Evolutionary conservation across 805 yeast genomes (phyloP), one percentile per base, ranked within the genome.

Genomic region (Candida tibetensis): DNA sequence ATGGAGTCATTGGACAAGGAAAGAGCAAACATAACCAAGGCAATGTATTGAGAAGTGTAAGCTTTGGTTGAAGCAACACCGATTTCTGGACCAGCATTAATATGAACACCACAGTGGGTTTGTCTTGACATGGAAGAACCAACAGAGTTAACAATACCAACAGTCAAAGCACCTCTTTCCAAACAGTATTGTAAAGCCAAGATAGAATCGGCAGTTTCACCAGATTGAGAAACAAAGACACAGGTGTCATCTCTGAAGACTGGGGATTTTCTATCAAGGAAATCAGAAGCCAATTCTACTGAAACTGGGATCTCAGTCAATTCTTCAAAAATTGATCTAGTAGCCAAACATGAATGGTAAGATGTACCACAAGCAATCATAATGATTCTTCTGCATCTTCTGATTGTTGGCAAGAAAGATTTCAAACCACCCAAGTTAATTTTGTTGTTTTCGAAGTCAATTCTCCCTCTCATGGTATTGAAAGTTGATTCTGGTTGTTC

Each of bases 341-440:
- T 91, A 15, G 99, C 99, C 60, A 93, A 69, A 72, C 99, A 93
- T 13, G 99, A 93, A 68, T 93, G 99, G 62, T 90, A 93, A 0
- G 99, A 93, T 5, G 99, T 93, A 71, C 99, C 99, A 71, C 99
- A 93, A 2, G 99, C 99, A 69, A 93, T 86, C 98, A 93, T 93
- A 43, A 90, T 86, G 54, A 93, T 77, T 66, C 99, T 81, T 69
- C 97, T 81, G 53, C 96, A 89, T 58, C 96, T 81, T 69, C 98
- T 80, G 46, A 93, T 86, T 32, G 93, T 85, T 19, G 93, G 81
- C 46, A 93, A 72, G 76, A 82, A 86, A 12, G 84, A 74, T 51
- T 84, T 79, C 56, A 93, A 75, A 28, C 99, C 99, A 57, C 99
- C 99, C 44, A 93, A 74, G 49, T 77, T 85, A 50, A 93, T 84